Base-by-base conservation (phyloP, 2,329 filamentous ascomycete species). In the Celoporthe dispersa region DNA sequence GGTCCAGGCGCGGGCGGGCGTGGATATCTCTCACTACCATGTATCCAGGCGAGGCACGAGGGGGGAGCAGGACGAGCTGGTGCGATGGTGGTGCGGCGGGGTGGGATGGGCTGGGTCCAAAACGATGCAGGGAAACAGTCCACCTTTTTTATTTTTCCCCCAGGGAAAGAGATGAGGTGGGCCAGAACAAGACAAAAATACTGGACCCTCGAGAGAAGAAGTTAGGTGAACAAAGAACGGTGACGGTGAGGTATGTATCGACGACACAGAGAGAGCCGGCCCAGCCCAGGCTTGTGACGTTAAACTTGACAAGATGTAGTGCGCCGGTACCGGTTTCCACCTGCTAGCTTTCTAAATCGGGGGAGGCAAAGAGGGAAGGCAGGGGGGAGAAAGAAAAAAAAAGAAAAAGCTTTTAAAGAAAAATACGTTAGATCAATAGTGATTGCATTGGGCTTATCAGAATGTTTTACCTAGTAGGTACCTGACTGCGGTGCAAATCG, bases 101-200 rank as follows among this genome's bases (percentile, higher is more conserved):
- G 25, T 63, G 64, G 25, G 35, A 39, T 66, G 35, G 51, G 51
- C 64, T 44, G 61, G 53, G 57, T 66, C 64, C 37, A 53, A 41
- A 64, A 63, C 48, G 64, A 69, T 69, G 70, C 70, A 67, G 62
- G 55, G 63, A 69, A 67, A 16, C 67, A 71, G 64, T 66, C 67
- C 70, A 69, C 70, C 28, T 48, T 48, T 48, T 11, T 11, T 48
- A 19, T 4, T 3, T 11, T 14, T 16, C 12, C 44, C 48, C 39
- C n/a, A 35, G 16, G 35, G 25, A 22, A 48, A 35, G 35, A 57
- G 51, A 66, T 44, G 60, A 57, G 41, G 60, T 59, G 35, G 64
- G 64, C 39, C 53, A 53, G 48, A 37, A 28, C 53, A 53, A 59
- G 53, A 28, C 53, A 35, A 37, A 28, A 51, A 41, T 51, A 48